phyloP scores from a whole-genome alignment of 2,329 filamentous ascomycete species.

The Fusarium keratoplasticum region DNA sequence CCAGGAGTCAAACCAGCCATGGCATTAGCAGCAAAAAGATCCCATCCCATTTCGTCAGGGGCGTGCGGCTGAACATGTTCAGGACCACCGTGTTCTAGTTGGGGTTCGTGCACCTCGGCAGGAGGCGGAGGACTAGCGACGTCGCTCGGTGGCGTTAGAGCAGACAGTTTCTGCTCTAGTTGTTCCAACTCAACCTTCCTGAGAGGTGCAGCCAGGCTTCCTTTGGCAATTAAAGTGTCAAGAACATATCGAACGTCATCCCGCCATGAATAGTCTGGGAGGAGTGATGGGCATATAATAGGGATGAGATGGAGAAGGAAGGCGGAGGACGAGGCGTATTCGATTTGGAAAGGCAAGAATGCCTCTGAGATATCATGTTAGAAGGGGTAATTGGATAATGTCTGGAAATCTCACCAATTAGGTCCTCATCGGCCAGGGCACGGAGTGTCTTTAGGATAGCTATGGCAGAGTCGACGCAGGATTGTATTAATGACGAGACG shows the following conservation, averaged over 20 bases:
- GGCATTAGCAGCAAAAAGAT: constrained; percentile 46
- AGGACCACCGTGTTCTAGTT: accelerated
- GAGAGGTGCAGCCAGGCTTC: constrained; percentile 52
- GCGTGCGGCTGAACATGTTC: background rate
- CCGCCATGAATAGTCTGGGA: constrained; percentile 50
- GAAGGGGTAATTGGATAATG: accelerated
- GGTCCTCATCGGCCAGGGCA: constrained; percentile 45
- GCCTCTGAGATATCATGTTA: constrained; percentile 32
- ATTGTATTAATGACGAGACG: constrained; percentile 44
- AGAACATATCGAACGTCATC: constrained; percentile 51
- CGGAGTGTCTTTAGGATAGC: constrained; percentile 42
- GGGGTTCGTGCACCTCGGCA: accelerated
- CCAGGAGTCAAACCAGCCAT: constrained; percentile 48
- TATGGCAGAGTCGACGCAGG: constrained; percentile 46
- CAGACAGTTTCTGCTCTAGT: constrained; percentile 51
- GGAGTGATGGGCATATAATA: constrained; percentile 48
- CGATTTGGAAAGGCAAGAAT: constrained; percentile 55
- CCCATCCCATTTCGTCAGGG: constrained; percentile 43
- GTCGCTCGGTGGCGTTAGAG: constrained; percentile 45
- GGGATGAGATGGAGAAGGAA: constrained; percentile 53
- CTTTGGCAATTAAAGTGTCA: constrained; percentile 52
- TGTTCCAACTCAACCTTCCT: constrained; percentile 52
- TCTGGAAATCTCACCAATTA: constrained; percentile 31
- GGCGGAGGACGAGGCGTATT: constrained; percentile 55
- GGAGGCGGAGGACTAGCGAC: background rate